Evolutionary conservation across 768 basidiomycete species (phyloP), one percentile per base, ranked within the genome.

Genomic region (Heimioporus sp.): DNA sequence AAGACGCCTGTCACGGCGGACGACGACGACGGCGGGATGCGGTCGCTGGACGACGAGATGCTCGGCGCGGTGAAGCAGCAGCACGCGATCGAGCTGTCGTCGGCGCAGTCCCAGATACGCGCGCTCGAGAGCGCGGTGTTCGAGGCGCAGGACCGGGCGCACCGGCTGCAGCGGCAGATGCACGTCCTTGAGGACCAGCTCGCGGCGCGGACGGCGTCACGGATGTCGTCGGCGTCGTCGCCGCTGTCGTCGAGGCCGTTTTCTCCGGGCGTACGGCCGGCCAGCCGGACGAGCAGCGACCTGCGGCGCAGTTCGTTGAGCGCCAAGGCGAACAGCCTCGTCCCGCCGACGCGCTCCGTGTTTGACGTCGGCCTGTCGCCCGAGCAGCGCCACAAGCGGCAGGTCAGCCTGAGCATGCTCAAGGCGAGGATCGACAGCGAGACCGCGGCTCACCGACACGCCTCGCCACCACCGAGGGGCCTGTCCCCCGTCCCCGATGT

Each of bases 381-480:
- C 0, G 87, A 90, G 67, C 85, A 87, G 34, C 74, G 80, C 28
- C 90, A 92, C 69, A 92, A 92, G 63, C 86, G 91, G 49, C 81
- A 83, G 60, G 83, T 91, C 59, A 90, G 88, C 69, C 69, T 94
- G 59, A 83, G 86, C 68, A 94, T 95, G 89, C 81, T 95, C 46
- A 92, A 92, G 64, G 91, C 90, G 19, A 83, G 92, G 40, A 94
- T 94, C 60, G 89, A 92, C 54, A 87, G 88, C 65, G 92, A 94
- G 68, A 72, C 78, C 17, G 81, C 78, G 15, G 57, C 59, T 31
- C 61, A 71, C 15, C 69, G 73, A 35, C 73, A 72, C 31, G 75
- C 81, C 2, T n/a, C n/a, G n/a, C 71, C 77, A 11, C 82, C 82
- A 4, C 82, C 81, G 17, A 73, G 83, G 45, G 74, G 77, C 13